Evolutionary conservation across 441 rosid genomes (phyloP), one percentile per base, ranked within the genome.

Genomic region (Euphorbia schlechtendalii): DNA sequence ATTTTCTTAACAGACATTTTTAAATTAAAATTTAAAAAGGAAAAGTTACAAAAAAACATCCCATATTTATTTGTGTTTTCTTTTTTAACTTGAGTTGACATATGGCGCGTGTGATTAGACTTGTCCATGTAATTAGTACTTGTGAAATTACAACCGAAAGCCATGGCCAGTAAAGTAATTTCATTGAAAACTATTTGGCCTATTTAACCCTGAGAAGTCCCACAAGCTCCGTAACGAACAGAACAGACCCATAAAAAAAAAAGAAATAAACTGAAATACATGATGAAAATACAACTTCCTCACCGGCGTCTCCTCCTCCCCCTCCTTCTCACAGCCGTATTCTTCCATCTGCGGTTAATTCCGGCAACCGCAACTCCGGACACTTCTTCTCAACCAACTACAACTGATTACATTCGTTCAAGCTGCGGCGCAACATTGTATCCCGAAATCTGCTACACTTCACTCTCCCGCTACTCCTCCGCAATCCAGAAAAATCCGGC

Each of bases 391-490:
- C 73, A 56, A 18, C 20, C 77, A 56, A 69, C 65, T 77, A 69
- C 30, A 78, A 56, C 80, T 1, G 89, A 82, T 12, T 91, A 80
- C 84, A 84, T 91, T 81, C 96, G 83, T 0, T 28, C 80, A 11
- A 85, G 85, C 80, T 91, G 98, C 85, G 74, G 71, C 76, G 73
- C 79, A 11, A 91, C 98, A 25, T 74, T 88, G 5, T 91, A 91
- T 79, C 96, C 95, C 0, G 92, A 89, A 57, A 51, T 92, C 34
- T 92, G 98, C 82, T 87, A 63, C 76, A 46, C 80, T 63, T 80
- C 96, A 10, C 76, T 92, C 52, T 61, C 77, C 43, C 82, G 82
- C 72, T 87, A 87, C 72, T 80, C 96, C 69, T 59, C 65, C 66
- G 53, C 85, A 46, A 73, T 89, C 34, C 80, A 79, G 25, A 66